Percentiles rank a stretch among this genome's conserved stretches.
These are phyloP conservation scores for Apophysomyces trapeziformis DNA, from an alignment of 371 early-diverging fungal genomes.

Conservation along the genomic window DNA sequence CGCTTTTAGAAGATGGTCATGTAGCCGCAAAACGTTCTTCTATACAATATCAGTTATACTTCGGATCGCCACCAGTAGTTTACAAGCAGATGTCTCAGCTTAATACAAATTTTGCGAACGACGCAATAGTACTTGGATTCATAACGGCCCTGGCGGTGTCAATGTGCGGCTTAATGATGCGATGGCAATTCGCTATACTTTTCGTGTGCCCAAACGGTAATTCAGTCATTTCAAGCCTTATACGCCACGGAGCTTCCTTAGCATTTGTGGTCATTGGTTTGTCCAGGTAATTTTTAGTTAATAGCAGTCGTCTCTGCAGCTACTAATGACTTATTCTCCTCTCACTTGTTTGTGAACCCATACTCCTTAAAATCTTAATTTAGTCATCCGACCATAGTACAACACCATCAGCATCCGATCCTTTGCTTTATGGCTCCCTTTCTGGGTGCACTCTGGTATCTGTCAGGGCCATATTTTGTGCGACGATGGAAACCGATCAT, in stretches of 20 bases:
- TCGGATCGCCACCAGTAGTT: conserved; percentile 39
- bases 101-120: conserved; percentile 14
- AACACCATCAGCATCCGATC: conserved; percentile 4
- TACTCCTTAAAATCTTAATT: background rate
- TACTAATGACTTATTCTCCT: conserved; percentile 7
- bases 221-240: conserved; percentile 17
- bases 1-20: conserved; percentile 35
- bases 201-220: conserved; percentile 29
- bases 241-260: conserved; percentile 30
- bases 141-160: conserved; percentile 41
- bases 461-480: conserved; percentile 45
- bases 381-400: conserved; percentile 18
- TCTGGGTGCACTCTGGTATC: conserved; percentile 27
- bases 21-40: conserved; percentile 20
- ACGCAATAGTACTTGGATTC: conserved; percentile 42
- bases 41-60: conserved; percentile 31
- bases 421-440: conserved; percentile 15
- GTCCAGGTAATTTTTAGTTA: conserved; percentile 23
- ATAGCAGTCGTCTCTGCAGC: background rate
- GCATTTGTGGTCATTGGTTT: conserved; percentile 21
- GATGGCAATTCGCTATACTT: conserved; percentile 42
- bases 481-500: conserved; percentile 23
- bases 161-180: conserved; percentile 30
- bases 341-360: background rate
- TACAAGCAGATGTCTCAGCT: conserved; percentile 24